Evolutionary conservation across 306 rosid genomes (phyloP).

Genomic region (Biancaea sappan): DNA sequence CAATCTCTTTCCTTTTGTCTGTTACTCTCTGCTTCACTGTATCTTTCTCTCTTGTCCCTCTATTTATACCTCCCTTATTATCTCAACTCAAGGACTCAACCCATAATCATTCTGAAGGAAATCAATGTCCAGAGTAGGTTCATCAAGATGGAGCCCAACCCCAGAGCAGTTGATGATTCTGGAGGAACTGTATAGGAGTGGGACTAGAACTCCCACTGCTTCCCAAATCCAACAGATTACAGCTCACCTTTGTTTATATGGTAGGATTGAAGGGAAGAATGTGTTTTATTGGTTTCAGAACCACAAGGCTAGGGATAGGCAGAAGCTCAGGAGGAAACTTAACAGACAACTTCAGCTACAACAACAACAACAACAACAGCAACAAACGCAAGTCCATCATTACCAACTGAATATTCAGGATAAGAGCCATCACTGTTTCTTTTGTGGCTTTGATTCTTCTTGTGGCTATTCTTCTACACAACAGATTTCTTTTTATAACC

Average conservation of each 20-base stretch:
- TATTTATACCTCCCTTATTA: slow-evolving; percentile 47
- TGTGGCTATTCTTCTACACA: slow-evolving; percentile 38
- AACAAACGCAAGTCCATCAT: slow-evolving; percentile 30
- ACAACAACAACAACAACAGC: slow-evolving; percentile 36
- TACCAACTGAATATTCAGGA: slow-evolving; percentile 40
- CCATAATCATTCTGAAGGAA: background rate
- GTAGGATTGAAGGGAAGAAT: slow-evolving; percentile 89
- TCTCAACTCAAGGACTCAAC: slow-evolving; percentile 27
- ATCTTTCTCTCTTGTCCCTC: slow-evolving; percentile 52
- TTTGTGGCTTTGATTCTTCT: slow-evolving; percentile 40
- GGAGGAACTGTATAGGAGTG: slow-evolving; percentile 81
- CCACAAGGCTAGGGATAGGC: slow-evolving; percentile 95
- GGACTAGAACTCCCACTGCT: slow-evolving; percentile 83
- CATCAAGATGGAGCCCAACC: slow-evolving; percentile 93
- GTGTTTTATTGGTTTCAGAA: slow-evolving; percentile 98
- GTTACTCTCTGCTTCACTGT: slow-evolving; percentile 42
- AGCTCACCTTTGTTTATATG: slow-evolving; percentile 81
- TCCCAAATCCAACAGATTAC: slow-evolving; percentile 89
- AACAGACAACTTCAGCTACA: slow-evolving; percentile 75
- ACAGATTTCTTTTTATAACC: slow-evolving; percentile 43
- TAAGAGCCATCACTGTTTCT: slow-evolving; percentile 35
- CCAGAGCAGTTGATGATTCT: slow-evolving; percentile 90
- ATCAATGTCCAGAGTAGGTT: slow-evolving; percentile 62
- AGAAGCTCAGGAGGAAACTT: slow-evolving; percentile 78
- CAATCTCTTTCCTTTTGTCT: slow-evolving; percentile 55